These are phyloP conservation scores for Artomyces pyxidatus DNA, from an alignment of 768 basidiomycete genomes.

Conservation along the genomic window DNA sequence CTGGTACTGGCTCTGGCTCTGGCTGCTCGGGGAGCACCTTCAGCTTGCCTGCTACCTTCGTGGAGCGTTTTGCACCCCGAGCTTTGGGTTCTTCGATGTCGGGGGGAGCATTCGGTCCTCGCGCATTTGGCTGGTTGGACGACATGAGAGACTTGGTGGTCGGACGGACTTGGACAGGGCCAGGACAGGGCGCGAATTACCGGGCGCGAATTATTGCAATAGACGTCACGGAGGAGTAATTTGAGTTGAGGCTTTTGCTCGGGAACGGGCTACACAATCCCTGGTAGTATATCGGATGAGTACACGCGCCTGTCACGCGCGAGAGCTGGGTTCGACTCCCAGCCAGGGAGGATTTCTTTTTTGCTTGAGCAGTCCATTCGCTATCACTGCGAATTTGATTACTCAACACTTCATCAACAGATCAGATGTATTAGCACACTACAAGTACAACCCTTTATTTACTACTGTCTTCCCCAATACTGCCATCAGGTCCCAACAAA, in stretches of 20 bases:
- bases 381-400: background rate
- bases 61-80: slow-evolving; percentile 70
- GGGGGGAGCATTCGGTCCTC: background rate
- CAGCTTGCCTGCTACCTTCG: slow-evolving; percentile 77
- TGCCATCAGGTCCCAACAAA: slow-evolving; percentile 30
- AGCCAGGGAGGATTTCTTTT: background rate
- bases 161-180: no score
- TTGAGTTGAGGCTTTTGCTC: no score
- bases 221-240: no score
- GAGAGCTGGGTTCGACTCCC: background rate
- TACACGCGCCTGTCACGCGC: background rate
- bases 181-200: no score
- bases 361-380: background rate
- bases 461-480: background rate
- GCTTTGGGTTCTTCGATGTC: slow-evolving; percentile 49
- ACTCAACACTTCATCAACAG: background rate
- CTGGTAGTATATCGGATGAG: background rate
- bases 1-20: slow-evolving; percentile 31
- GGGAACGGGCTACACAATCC: no score
- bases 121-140: background rate
- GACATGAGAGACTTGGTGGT: background rate
- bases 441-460: no score
- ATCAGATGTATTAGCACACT: background rate
- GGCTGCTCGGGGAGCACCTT: slow-evolving; percentile 86
- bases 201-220: no score